Evolutionary conservation across 768 basidiomycete species (phyloP).

Genomic region (Pleurotus tuber-regium): DNA sequence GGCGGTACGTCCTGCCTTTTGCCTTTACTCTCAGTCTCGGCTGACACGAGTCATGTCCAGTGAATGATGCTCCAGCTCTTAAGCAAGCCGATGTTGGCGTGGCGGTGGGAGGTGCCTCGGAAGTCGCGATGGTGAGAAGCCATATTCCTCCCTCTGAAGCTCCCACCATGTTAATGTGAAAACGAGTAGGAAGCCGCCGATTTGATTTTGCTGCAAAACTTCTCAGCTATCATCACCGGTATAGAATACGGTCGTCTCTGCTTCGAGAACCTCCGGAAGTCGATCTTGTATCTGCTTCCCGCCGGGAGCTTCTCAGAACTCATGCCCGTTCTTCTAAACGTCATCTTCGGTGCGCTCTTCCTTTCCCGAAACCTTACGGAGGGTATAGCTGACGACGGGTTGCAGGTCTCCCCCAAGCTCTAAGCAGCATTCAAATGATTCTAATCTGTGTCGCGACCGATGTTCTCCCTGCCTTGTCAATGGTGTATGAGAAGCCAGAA

Average conservation of each 20-base stretch:
- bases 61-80: constrained; percentile 57
- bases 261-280: constrained; percentile 63
- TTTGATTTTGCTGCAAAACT: constrained; percentile 62
- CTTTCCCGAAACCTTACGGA: no score
- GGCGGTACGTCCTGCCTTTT: constrained; percentile 27
- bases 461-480: constrained; percentile 49
- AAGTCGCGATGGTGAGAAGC: constrained; percentile 37
- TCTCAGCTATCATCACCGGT: constrained; percentile 61
- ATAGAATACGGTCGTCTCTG: constrained; percentile 65
- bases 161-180: no score
- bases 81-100: constrained; percentile 63
- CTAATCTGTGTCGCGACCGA: constrained; percentile 60
- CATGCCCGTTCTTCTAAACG: constrained; percentile 56
- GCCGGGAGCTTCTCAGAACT: constrained; percentile 60
- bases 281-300: constrained; percentile 47
- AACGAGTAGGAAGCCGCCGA: constrained; percentile 56
- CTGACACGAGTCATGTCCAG: constrained; percentile 15
- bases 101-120: constrained; percentile 53
- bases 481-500: constrained; percentile 63
- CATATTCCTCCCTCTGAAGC: background rate
- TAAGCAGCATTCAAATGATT: constrained; percentile 39
- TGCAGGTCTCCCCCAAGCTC: constrained; percentile 27
- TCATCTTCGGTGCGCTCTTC: constrained; percentile 25
- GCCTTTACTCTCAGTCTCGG: background rate
- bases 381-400: no score